A percentile compares a stretch with the other conserved stretches of the same genome.
These are phyloP conservation scores for Peziza echinospora DNA, from an alignment of 495 filamentous ascomycete species.

Conservation along the genomic window DNA sequence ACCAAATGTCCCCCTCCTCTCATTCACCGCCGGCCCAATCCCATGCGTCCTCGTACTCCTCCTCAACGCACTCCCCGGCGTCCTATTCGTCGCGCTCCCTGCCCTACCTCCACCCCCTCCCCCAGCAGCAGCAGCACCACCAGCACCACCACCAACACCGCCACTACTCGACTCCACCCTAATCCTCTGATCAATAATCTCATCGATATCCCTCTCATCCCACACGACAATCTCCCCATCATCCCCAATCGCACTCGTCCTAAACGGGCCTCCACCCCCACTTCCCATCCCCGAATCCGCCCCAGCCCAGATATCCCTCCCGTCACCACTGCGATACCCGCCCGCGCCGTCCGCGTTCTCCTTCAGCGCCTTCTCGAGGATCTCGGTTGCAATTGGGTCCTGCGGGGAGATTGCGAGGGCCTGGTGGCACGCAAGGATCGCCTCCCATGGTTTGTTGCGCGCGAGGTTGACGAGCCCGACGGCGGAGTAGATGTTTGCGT, in stretches of 20 bases:
- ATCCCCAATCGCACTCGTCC: background rate
- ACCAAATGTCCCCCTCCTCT: background rate
- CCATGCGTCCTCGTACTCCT: background rate
- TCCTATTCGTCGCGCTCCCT: too few species aligned
- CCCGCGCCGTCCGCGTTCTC: background rate
- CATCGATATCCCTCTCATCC: background rate
- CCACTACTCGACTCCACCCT: too few species aligned
- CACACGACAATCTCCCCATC: background rate
- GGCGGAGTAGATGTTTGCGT: slow-evolving; percentile 45
- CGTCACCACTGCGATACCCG: background rate
- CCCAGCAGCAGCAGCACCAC: background rate
- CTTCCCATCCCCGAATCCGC: background rate
- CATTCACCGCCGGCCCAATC: background rate
- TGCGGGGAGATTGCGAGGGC: slow-evolving; percentile 47
- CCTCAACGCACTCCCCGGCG: background rate
- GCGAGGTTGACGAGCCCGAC: slow-evolving; percentile 59
- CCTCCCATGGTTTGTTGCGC: slow-evolving; percentile 39
- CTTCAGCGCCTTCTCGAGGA: slow-evolving; percentile 23
- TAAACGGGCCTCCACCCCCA: background rate
- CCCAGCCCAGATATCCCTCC: background rate
- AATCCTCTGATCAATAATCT: background rate
- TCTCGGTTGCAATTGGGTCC: slow-evolving; percentile 53
- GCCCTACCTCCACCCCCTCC: background rate
- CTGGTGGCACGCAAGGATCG: slow-evolving; percentile 46
- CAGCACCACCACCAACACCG: background rate